Evolutionary conservation across 768 basidiomycete species (phyloP).

Genomic region (Leucocoprinus sp.): DNA sequence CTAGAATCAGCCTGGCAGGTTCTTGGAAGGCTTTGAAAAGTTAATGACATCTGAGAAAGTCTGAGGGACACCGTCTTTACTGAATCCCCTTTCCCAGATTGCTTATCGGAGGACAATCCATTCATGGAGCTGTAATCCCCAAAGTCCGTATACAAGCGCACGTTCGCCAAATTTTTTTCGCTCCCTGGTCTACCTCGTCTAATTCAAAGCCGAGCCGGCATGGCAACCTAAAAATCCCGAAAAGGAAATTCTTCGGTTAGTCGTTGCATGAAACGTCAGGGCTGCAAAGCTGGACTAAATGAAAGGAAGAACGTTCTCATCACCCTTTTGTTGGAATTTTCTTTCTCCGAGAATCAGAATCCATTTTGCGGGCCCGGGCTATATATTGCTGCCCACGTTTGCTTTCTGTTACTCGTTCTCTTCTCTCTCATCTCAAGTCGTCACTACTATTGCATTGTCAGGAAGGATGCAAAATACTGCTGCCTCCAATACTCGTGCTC

Average conservation of each 20-base stretch:
- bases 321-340: not conserved
- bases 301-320: constrained; percentile 5
- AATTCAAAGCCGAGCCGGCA: too few relatives aligned
- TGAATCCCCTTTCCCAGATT: too few relatives aligned
- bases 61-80: too few relatives aligned
- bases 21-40: too few relatives aligned
- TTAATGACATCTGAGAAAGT: too few relatives aligned
- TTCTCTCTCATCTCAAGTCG: not conserved
- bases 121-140: too few relatives aligned
- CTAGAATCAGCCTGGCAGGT: too few relatives aligned
- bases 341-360: not conserved
- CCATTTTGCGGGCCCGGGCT: not conserved
- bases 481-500: constrained; percentile 4
- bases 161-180: constrained; percentile 6
- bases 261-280: too few relatives aligned
- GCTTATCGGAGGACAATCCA: too few relatives aligned
- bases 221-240: too few relatives aligned
- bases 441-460: not conserved
- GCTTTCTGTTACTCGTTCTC: not conserved
- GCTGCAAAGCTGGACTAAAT: not conserved
- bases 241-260: too few relatives aligned
- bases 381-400: constrained; percentile 4
- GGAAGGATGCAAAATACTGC: constrained; percentile 1
- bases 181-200: not conserved
- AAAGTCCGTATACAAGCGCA: too few relatives aligned